Conservation (phyloP, 192 early-diverging fungal genomes). For the Allomyces macrogynus region DNA sequence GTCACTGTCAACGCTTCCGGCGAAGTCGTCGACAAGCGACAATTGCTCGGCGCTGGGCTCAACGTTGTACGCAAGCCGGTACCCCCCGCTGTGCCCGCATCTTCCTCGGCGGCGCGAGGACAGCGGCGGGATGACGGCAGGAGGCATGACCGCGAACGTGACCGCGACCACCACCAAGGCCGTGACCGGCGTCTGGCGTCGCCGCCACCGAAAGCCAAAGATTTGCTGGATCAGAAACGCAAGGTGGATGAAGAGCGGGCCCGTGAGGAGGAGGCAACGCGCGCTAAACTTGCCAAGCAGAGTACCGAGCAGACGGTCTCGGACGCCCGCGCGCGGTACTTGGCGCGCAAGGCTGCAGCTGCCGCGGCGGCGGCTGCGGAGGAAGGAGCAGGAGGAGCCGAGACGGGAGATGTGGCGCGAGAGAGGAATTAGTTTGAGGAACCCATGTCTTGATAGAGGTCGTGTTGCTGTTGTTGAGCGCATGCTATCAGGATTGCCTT, state of each 20-base stretch:
- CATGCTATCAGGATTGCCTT: too few relatives aligned
- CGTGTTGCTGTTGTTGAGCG: too few relatives aligned
- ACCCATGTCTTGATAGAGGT: too few relatives aligned
- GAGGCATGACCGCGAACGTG: conserved; percentile 16
- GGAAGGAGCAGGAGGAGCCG: too few relatives aligned
- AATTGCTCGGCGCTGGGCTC: conserved; percentile 45
- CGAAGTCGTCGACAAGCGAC: conserved; percentile 53
- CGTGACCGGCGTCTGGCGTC: conserved; percentile 14
- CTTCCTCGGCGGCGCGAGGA: conserved; percentile 4
- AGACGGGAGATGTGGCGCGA: too few relatives aligned
- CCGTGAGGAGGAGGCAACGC: conserved; percentile 23
- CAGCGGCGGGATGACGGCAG: conserved; percentile 11
- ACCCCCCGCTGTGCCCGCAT: background rate
- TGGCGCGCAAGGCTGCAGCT: conserved; percentile 18
- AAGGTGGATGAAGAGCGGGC: conserved; percentile 23
- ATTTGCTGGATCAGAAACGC: conserved; percentile 29
- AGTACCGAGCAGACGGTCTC: conserved; percentile 23
- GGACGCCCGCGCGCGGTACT: conserved; percentile 25
- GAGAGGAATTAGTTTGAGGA: too few relatives aligned
- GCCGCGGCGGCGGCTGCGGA: background rate
- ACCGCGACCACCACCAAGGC: conserved; percentile 10
- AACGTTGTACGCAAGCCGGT: conserved; percentile 31
- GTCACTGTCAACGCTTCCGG: conserved; percentile 46
- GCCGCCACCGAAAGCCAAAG: conserved; percentile 22
- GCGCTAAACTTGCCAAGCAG: conserved; percentile 17